Evolutionary conservation across 129 eudicot species (phyloP).

Genomic region (Chrysanthemum seticuspe): DNA sequence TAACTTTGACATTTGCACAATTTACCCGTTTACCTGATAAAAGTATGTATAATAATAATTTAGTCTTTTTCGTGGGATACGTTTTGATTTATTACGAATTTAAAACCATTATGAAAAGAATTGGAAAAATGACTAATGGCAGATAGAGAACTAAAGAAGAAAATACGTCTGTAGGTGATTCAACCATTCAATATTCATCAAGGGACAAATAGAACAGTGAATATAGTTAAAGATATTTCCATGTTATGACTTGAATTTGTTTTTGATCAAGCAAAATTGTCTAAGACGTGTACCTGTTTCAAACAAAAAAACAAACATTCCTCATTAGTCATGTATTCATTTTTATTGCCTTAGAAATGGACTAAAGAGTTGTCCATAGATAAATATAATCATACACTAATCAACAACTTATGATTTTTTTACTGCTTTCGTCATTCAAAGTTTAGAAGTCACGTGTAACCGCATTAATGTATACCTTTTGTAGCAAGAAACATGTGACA

Average conservation of each 20-base stretch:
- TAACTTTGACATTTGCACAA: no score
- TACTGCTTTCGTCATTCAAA: not conserved
- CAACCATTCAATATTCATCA: not conserved
- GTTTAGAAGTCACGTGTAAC: not conserved
- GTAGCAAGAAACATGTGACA: not conserved
- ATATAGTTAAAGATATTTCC: not conserved
- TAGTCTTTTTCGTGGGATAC: no score
- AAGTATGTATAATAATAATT: no score
- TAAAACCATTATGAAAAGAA: no score
- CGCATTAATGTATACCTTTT: conserved; percentile 10
- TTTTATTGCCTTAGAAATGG: not conserved
- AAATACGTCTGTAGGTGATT: not conserved
- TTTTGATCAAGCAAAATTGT: conserved; percentile 27
- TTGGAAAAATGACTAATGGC: no score
- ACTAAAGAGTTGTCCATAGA: not conserved
- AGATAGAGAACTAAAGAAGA: not conserved
- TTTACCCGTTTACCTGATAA: no score
- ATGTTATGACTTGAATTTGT: conserved; percentile 4
- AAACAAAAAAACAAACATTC: not conserved
- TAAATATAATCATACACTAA: not conserved
- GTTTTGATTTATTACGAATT: no score
- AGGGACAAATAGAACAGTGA: not conserved
- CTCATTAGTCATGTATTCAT: conserved; percentile 11
- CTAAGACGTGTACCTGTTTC: conserved; percentile 24
- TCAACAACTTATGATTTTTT: not conserved